phyloP scores from a whole-genome alignment of 805 yeast species.

The Yamadazyma tumulicola region DNA sequence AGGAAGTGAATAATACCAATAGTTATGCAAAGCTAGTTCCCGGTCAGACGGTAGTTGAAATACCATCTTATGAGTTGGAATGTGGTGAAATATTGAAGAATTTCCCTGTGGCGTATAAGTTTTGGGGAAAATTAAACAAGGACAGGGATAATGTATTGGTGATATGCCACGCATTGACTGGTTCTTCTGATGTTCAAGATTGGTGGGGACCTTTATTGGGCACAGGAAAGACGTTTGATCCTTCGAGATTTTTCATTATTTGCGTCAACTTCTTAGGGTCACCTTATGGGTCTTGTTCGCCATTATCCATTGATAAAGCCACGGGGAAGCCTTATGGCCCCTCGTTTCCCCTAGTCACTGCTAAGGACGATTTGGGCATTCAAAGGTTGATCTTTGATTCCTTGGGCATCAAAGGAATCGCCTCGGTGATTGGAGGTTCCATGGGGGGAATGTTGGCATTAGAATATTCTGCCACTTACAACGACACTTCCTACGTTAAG shows the following conservation, averaged over 20 bases:
- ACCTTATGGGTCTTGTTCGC: constrained; percentile 95
- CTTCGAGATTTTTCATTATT: constrained; percentile 77
- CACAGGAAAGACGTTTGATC: constrained; percentile 83
- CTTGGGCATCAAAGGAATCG: constrained; percentile 73
- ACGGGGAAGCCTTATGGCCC: constrained; percentile 86
- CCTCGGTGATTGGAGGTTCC: constrained; percentile 91
- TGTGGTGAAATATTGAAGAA: constrained; percentile 70
- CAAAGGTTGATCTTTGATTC: constrained; percentile 77
- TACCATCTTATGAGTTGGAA: constrained; percentile 74
- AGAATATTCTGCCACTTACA: constrained; percentile 71
- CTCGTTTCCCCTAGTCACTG: constrained; percentile 88
- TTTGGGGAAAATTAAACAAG: constrained; percentile 86
- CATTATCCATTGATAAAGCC: constrained; percentile 74
- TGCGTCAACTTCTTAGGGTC: constrained; percentile 94
- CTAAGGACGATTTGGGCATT: constrained; percentile 85
- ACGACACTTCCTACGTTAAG: constrained; percentile 63
- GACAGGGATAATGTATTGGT: constrained; percentile 73
- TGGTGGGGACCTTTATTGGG: constrained; percentile 99
- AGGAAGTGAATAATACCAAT: constrained; percentile 51
- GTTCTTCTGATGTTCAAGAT: constrained; percentile 90
- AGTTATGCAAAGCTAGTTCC: constrained; percentile 67
- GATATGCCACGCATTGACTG: constrained; percentile 95
- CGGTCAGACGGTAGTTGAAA: constrained; percentile 72
- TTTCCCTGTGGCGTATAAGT: constrained; percentile 92
- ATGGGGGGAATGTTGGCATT: constrained; percentile 98